Evolutionary conservation across 495 filamentous ascomycete genomes (phyloP).

Genomic region (Tuber indicum): DNA sequence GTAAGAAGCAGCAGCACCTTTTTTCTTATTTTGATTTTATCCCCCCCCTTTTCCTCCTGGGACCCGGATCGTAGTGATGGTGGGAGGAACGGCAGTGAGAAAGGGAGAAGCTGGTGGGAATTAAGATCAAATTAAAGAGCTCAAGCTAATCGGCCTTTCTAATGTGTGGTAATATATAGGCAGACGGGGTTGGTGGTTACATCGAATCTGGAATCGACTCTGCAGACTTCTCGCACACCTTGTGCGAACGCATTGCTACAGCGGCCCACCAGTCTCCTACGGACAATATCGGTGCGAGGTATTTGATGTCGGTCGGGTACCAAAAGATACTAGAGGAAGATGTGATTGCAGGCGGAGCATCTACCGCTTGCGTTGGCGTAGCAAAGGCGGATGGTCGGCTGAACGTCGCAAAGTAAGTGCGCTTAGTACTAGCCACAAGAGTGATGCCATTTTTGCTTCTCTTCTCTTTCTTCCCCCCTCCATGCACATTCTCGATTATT

Average conservation of each 20-base stretch:
- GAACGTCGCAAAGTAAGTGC: slow-evolving; percentile 70
- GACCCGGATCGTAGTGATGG: not conserved
- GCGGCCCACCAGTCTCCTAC: slow-evolving; percentile 51
- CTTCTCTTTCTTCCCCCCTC: not conserved
- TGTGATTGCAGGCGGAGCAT: slow-evolving; percentile 70
- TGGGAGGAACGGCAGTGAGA: slow-evolving; percentile 11
- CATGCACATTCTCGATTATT: slow-evolving; percentile 11
- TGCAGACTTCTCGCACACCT: slow-evolving; percentile 88
- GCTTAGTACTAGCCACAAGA: not conserved
- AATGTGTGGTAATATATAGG: slow-evolving; percentile 24
- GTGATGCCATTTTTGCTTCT: not conserved
- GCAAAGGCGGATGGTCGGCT: slow-evolving; percentile 62
- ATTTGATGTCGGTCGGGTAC: slow-evolving; percentile 77
- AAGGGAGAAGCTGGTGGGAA: not conserved
- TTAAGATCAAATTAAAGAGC: slow-evolving; percentile 4
- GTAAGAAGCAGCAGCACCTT: slow-evolving; percentile 35
- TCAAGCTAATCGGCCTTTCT: not conserved
- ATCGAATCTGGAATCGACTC: slow-evolving; percentile 83
- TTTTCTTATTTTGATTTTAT: not conserved
- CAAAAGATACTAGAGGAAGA: slow-evolving; percentile 67
- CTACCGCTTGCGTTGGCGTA: slow-evolving; percentile 80
- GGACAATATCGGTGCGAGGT: slow-evolving; percentile 55
- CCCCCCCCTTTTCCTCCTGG: not conserved
- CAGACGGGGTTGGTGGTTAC: slow-evolving; percentile 95
- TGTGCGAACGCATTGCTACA: slow-evolving; percentile 84